Conservation (phyloP, 768 basidiomycete species). For the Sporobolomyces phaffii region DNA sequence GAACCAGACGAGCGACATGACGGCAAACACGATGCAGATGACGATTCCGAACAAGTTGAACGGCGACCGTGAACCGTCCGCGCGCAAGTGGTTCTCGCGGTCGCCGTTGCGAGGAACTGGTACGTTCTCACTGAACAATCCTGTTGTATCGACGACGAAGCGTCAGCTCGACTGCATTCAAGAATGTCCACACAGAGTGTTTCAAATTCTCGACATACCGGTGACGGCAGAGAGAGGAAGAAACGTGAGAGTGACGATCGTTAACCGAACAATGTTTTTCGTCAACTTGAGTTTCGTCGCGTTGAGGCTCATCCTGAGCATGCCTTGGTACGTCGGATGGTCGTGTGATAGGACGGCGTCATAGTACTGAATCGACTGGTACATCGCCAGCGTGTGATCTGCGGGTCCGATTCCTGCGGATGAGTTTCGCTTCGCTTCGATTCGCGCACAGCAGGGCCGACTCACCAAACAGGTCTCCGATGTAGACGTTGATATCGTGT, state of each 20-base stretch:
- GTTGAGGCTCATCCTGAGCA: slow-evolving; percentile 61
- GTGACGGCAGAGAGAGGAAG: slow-evolving; percentile 57
- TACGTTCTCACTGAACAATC: slow-evolving; percentile 64
- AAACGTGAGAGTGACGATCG: slow-evolving; percentile 62
- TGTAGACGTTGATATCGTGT: slow-evolving; percentile 71
- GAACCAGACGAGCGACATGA: slow-evolving; percentile 12
- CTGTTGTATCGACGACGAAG: no score
- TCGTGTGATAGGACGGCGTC: slow-evolving; percentile 82
- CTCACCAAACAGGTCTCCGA: slow-evolving; percentile 85
- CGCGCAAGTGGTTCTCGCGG: background rate
- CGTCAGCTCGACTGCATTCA: no score
- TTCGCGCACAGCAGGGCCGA: background rate
- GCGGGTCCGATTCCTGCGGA: no score
- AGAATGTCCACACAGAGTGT: no score
- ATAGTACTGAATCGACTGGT: slow-evolving; percentile 75
- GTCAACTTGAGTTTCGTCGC: slow-evolving; percentile 61
- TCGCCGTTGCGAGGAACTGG: slow-evolving; percentile 57
- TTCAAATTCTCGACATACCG: slow-evolving; percentile 39
- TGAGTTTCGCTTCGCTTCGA: background rate
- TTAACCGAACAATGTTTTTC: slow-evolving; percentile 61
- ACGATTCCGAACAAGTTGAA: slow-evolving; percentile 14
- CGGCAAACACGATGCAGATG: slow-evolving; percentile 8
- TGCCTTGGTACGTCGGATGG: slow-evolving; percentile 75
- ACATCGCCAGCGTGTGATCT: slow-evolving; percentile 87
- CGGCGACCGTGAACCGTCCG: slow-evolving; percentile 1